A percentile compares a stretch with the other conserved stretches of the same genome.
Conservation (phyloP, 2,329 filamentous ascomycete species). For the Verticillium nonalfalfae region DNA sequence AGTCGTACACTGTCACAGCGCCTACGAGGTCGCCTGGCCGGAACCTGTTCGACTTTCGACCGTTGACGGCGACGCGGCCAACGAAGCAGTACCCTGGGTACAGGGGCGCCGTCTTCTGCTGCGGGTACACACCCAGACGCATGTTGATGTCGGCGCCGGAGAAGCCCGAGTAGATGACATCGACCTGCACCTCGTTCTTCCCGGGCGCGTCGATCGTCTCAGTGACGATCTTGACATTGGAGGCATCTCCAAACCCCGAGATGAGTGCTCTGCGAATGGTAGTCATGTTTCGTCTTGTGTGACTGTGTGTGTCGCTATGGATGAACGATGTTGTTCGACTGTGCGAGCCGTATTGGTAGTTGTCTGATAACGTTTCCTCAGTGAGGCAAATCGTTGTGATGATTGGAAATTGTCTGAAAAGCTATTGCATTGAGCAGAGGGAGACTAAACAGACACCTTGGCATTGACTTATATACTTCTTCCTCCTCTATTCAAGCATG, state of each 20-base stretch:
- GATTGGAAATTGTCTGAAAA: no score
- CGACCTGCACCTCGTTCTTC: slow-evolving; percentile 36
- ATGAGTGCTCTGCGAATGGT: slow-evolving; percentile 39
- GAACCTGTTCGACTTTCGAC: slow-evolving; percentile 24
- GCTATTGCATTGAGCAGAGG: no score
- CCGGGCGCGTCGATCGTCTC: slow-evolving; percentile 29
- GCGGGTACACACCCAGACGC: slow-evolving; percentile 39
- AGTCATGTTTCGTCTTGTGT: not conserved
- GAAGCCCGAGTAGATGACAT: slow-evolving; percentile 40
- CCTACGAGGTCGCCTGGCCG: slow-evolving; percentile 25
- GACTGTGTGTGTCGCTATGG: not conserved
- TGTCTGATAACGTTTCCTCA: no score
- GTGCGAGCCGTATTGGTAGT: no score
- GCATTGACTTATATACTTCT: no score
- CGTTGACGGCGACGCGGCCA: slow-evolving; percentile 32
- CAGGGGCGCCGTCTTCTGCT: slow-evolving; percentile 36
- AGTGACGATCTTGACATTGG: slow-evolving; percentile 25
- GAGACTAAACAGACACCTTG: no score
- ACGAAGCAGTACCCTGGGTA: slow-evolving; percentile 42
- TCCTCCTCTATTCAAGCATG: no score
- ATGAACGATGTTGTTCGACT: not conserved
- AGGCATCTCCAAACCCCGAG: slow-evolving; percentile 31
- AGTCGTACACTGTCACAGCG: slow-evolving; percentile 30
- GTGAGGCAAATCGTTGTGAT: no score
- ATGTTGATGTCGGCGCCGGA: slow-evolving; percentile 41